Conservation (phyloP, 768 basidiomycete genomes). For the Clavaria fumosa region DNA sequence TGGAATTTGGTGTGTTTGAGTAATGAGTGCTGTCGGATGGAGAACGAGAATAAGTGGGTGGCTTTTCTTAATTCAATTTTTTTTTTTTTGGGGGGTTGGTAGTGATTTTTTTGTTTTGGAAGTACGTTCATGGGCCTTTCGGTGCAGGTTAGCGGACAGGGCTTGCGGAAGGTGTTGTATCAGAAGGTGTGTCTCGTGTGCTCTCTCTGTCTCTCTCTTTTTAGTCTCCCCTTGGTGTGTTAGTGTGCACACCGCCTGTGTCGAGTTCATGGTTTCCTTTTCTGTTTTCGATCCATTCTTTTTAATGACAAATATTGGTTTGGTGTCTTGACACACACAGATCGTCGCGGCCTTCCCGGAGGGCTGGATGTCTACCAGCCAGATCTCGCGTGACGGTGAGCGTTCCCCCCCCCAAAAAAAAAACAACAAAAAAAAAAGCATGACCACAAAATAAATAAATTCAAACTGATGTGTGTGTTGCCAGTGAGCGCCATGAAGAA, state of each 20-base stretch:
- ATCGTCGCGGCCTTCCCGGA: slow-evolving; percentile 71
- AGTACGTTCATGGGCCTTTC: slow-evolving; percentile 51
- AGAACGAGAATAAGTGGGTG: slow-evolving; percentile 49
- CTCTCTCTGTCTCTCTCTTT: not conserved
- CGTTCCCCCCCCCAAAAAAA: too few species aligned
- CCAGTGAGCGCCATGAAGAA: slow-evolving; percentile 80
- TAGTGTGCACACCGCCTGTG: too few species aligned
- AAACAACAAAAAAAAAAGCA: too few species aligned
- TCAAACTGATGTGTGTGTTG: too few species aligned
- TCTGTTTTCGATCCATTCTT: not conserved
- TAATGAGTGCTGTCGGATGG: slow-evolving; percentile 62
- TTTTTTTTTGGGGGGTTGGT: slow-evolving; percentile 1
- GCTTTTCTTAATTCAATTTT: slow-evolving; percentile 2
- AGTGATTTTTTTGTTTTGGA: slow-evolving; percentile 2
- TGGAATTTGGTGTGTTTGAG: slow-evolving; percentile 73
- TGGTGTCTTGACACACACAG: slow-evolving; percentile 23
- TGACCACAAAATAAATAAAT: too few species aligned
- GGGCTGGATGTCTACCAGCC: slow-evolving; percentile 76
- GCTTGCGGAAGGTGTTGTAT: slow-evolving; percentile 63
- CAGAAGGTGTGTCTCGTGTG: slow-evolving; percentile 37
- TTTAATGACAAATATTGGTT: not conserved
- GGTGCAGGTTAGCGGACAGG: slow-evolving; percentile 67
- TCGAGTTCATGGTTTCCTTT: too few species aligned
- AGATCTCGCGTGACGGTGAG: slow-evolving; percentile 77
- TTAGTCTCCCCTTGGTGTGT: too few species aligned